A percentile compares a stretch with the other conserved stretches of the same genome.
phyloP scores from a whole-genome alignment of 257 asterid species.

The Forsythia suspensa region DNA sequence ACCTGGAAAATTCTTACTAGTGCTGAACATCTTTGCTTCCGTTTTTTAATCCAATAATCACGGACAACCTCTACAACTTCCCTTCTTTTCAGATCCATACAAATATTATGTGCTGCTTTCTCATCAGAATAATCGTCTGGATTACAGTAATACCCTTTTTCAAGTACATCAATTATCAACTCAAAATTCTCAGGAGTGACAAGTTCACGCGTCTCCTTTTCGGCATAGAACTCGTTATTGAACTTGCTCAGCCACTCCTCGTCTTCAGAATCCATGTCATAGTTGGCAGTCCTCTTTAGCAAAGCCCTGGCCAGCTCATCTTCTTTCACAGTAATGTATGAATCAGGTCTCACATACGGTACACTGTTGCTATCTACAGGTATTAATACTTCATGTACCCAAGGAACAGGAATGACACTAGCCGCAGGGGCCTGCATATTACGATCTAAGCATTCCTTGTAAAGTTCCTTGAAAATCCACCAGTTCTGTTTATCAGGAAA shows the following conservation, averaged over 20 bases:
- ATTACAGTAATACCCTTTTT: constrained; percentile 54
- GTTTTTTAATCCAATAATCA: constrained; percentile 66
- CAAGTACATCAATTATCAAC: constrained; percentile 71
- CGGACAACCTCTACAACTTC: constrained; percentile 64
- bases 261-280: constrained; percentile 90
- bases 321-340: constrained; percentile 58
- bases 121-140: constrained; percentile 59
- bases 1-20: constrained; percentile 84
- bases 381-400: constrained; percentile 56
- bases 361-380: constrained; percentile 21
- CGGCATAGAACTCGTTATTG: constrained; percentile 33
- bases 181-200: constrained; percentile 69
- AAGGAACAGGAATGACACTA: constrained; percentile 76
- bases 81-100: constrained; percentile 45
- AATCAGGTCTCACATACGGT: constrained; percentile 56
- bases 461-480: constrained; percentile 75
- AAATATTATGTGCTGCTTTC: constrained; percentile 39
- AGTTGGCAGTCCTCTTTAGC: constrained; percentile 50
- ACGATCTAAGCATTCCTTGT: constrained; percentile 68
- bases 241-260: constrained; percentile 68
- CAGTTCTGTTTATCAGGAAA: constrained; percentile 71
- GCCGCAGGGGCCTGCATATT: constrained; percentile 40
- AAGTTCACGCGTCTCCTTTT: constrained; percentile 30
- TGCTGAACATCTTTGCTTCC: constrained; percentile 66
- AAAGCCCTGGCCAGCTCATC: constrained; percentile 82